These are phyloP conservation scores for Bacidia gigantensis DNA, from an alignment of 495 filamentous ascomycete genomes.

Conservation along the genomic window DNA sequence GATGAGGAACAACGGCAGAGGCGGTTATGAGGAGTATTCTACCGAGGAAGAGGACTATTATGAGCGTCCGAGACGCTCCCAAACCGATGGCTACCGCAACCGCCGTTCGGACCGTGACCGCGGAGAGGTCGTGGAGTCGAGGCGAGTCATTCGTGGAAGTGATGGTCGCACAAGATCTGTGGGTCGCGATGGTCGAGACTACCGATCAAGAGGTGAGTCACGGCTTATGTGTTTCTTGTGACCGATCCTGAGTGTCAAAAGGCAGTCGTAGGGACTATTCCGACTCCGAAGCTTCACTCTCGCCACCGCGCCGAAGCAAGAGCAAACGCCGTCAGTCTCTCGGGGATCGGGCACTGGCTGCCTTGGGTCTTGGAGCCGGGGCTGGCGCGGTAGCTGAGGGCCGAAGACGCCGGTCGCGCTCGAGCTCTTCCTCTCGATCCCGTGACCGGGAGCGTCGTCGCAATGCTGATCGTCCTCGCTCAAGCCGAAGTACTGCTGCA, in stretches of 20 bases:
- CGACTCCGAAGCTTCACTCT: constrained; percentile 20
- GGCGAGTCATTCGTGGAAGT: constrained; percentile 6
- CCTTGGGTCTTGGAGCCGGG: constrained; percentile 52
- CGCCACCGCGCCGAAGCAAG: constrained; percentile 14
- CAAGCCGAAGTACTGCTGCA: neutral
- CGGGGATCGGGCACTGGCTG: constrained; percentile 53
- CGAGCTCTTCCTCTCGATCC: constrained; percentile 10
- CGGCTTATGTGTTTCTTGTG: too few relatives aligned
- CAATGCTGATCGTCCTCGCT: constrained; percentile 9
- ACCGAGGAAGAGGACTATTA: constrained; percentile 17
- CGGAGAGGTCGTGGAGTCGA: constrained; percentile 14
- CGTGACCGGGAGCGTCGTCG: constrained; percentile 33
- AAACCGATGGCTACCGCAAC: constrained; percentile 9
- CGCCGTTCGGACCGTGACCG: constrained; percentile 7
- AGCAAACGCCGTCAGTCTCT: constrained; percentile 49
- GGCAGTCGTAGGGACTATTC: constrained; percentile 17
- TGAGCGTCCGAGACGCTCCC: constrained; percentile 6
- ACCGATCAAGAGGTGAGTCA: constrained; percentile 1
- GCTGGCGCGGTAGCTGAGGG: constrained; percentile 28
- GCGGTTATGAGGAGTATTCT: constrained; percentile 28
- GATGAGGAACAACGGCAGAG: constrained; percentile 19
- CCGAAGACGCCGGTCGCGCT: constrained; percentile 17
- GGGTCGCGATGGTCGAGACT: constrained; percentile 8
- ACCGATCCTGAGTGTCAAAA: too few relatives aligned
- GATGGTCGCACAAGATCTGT: constrained; percentile 15